Evolutionary conservation across 495 filamentous ascomycete genomes (phyloP).

Genomic region (Aspergillus mulundensis): DNA sequence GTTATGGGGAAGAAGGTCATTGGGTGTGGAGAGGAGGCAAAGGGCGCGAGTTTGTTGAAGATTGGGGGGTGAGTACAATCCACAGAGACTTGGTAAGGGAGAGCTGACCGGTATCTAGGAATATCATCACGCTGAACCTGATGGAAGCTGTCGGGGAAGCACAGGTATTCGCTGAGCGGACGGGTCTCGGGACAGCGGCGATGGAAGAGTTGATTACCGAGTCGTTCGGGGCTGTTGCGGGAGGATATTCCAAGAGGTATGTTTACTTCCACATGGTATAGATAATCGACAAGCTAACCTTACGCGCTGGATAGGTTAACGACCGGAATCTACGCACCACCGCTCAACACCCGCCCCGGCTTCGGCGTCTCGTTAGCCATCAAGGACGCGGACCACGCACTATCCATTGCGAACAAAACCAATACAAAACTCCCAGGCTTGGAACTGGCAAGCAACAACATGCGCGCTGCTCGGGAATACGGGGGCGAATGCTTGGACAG

Average conservation of each 20-base stretch:
- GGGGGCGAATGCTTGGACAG: conserved; percentile 41
- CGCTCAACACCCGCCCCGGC: conserved; percentile 36
- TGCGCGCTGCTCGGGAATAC: conserved; percentile 38
- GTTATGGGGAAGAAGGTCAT: conserved; percentile 22
- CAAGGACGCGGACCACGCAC: conserved; percentile 42
- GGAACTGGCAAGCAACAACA: conserved; percentile 33
- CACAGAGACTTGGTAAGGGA: too few species aligned
- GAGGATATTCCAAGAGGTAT: conserved; percentile 46
- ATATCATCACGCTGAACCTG: conserved; percentile 44
- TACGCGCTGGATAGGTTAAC: conserved; percentile 29
- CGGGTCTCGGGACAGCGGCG: conserved; percentile 43
- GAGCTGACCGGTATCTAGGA: conserved; percentile 16
- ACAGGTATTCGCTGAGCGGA: conserved; percentile 52
- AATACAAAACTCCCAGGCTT: conserved; percentile 36
- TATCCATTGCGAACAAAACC: conserved; percentile 31
- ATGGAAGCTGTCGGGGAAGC: conserved; percentile 51
- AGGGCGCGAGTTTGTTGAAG: conserved; percentile 40
- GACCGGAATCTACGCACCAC: conserved; percentile 40
- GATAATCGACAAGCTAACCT: neutral
- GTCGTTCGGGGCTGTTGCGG: conserved; percentile 39
- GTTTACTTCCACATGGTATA: neutral
- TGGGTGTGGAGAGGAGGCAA: conserved; percentile 39
- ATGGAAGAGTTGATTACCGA: conserved; percentile 50
- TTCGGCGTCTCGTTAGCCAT: conserved; percentile 43
- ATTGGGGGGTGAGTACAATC: conserved; percentile 38